Base-by-base conservation (phyloP, 805 yeast genomes). In the Clavispora santaluciae region DNA sequence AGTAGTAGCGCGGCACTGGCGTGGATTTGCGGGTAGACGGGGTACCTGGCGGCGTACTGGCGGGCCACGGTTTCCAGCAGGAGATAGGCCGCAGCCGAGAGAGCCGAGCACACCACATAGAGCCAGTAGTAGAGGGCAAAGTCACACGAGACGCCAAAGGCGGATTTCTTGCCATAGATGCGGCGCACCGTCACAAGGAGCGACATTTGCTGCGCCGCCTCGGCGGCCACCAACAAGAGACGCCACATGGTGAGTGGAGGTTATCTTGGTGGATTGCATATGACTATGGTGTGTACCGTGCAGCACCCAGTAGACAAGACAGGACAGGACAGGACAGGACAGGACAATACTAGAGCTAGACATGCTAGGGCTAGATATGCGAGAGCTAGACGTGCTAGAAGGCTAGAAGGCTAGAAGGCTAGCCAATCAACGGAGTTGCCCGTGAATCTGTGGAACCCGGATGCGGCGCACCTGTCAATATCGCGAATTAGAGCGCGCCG, bases 31-130 rank as follows among this genome's bases (percentile, higher is more conserved):
- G 42, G 33, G 24, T 39, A 42, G 22, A 48, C 16, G 6, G 53
- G 53, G 41, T 44, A 46, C 20, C 53, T 23, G 9, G n/a, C 21
- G 3, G 42, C 36, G 17, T 45, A 48, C 31, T 46, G 46, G 6
- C 13, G 16, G 9, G 22, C 37, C 22, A 45, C 37, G 12, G 8
- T 21, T 10, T 30, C 26, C 52, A 43, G 49, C 18, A 30, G 35
- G 9, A 37, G 24, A 21, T 50, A 50, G 15, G 41, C 21, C 12
- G 20, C 8, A 9, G 37, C 41, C 26, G 52, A 42, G 5, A 41
- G 15, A 10, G 46, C 26, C 15, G 40, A 40, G 3, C 46, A 25
- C 22, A 44, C 12, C n/a, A 40, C 30, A 41, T 46, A 46, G 6
- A 44, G 35, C 37, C 41, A 41, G 9, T 45, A 42, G 38, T 43